Evolutionary conservation across 2,329 filamentous ascomycete species (phyloP).

Genomic region (Daldinia sp.): DNA sequence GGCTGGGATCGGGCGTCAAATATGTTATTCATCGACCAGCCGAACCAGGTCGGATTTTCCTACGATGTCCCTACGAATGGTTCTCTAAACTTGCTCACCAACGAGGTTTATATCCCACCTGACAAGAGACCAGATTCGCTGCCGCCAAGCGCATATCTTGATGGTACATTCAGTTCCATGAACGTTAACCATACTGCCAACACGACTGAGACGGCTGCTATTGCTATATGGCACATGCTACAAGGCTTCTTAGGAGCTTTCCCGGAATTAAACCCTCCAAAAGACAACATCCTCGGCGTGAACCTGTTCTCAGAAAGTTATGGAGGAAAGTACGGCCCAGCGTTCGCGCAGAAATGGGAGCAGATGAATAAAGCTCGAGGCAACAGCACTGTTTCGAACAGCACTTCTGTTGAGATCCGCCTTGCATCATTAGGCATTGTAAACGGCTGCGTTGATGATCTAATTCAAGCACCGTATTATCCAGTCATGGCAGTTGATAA

Average conservation of each 20-base stretch:
- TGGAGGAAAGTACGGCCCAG: constrained; percentile 76
- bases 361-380: constrained; percentile 70
- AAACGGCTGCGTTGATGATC: constrained; percentile 76
- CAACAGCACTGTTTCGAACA: constrained; percentile 61
- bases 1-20: constrained; percentile 73
- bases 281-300: constrained; percentile 61
- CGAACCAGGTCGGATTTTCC: constrained; percentile 77
- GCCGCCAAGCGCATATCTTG: constrained; percentile 45
- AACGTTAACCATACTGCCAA: constrained; percentile 64
- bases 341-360: constrained; percentile 70
- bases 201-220: constrained; percentile 67
- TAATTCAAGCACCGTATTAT: constrained; percentile 70
- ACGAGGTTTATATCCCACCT: constrained; percentile 54
- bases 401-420: constrained; percentile 63
- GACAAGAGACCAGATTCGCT: constrained; percentile 48
- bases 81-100: constrained; percentile 63
- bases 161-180: constrained; percentile 67
- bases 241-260: constrained; percentile 71
- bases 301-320: constrained; percentile 78
- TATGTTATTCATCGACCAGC: constrained; percentile 64
- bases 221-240: constrained; percentile 73
- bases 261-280: constrained; percentile 67
- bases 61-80: constrained; percentile 68
- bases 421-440: constrained; percentile 75
- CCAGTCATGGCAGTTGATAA: constrained; percentile 71